phyloP scores from a whole-genome alignment of 345 rosid genomes.

The Anacardium occidentale region DNA sequence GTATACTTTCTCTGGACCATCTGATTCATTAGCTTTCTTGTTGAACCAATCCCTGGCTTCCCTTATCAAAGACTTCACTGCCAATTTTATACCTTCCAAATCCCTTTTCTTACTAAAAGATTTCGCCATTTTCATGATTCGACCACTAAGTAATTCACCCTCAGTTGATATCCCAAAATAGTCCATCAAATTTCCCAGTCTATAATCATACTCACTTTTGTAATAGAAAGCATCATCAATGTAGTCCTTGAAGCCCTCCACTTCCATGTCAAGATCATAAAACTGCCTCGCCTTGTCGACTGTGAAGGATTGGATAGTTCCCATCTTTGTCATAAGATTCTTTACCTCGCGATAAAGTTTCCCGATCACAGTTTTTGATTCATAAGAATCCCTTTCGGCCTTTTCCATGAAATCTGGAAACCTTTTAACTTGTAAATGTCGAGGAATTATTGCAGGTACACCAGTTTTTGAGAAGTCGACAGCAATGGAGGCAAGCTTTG shows the following conservation, averaged over 20 bases:
- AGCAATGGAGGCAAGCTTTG: conserved; percentile 41
- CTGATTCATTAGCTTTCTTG: conserved; percentile 7
- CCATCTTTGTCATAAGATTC: conserved; percentile 28
- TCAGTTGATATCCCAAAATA: conserved; percentile 50
- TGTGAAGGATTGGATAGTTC: conserved; percentile 34
- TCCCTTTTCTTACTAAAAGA: conserved; percentile 42
- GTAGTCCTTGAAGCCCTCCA: conserved; percentile 37
- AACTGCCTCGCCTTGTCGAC: conserved; percentile 28
- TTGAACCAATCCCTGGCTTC: conserved; percentile 48
- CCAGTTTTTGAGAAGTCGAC: conserved; percentile 67
- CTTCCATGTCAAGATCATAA: conserved; percentile 59
- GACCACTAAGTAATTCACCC: conserved; percentile 54
- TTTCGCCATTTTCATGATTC: conserved; percentile 41
- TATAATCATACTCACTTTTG: conserved; percentile 41
- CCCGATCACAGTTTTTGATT: conserved; percentile 42
- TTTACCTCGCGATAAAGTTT: conserved; percentile 52
- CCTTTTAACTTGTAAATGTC: conserved; percentile 31
- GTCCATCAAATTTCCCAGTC: conserved; percentile 46
- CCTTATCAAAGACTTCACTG: conserved; percentile 40
- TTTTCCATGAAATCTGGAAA: conserved; percentile 73
- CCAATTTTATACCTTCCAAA: conserved; percentile 28
- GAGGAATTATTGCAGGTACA: conserved; percentile 46
- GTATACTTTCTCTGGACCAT: conserved; percentile 18
- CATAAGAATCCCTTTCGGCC: conserved; percentile 41
- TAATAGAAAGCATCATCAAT: conserved; percentile 30